Evolutionary conservation across 352 stramenopile genomes (phyloP).

Genomic region (Phytophthora kernoviae): DNA sequence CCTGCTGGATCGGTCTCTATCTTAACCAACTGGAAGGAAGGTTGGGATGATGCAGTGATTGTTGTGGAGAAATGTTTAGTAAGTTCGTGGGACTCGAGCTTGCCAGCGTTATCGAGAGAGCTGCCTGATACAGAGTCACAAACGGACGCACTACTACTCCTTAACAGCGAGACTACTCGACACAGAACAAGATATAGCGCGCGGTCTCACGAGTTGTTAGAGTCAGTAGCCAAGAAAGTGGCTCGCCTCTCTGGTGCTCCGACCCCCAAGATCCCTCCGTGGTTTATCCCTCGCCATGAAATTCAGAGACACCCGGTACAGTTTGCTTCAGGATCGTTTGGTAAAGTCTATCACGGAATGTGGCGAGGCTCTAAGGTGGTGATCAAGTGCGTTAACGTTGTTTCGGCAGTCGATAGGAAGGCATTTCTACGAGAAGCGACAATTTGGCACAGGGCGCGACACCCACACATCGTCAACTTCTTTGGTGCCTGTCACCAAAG

Average conservation of each 20-base stretch:
- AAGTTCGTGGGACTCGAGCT: no score
- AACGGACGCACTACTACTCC: constrained; percentile 6
- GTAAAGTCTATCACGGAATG: constrained; percentile 14
- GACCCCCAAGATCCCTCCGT: constrained; percentile 12
- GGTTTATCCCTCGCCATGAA: constrained; percentile 33
- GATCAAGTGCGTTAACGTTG: constrained; percentile 17
- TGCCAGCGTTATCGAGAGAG: no score
- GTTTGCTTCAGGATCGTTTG: constrained; percentile 18
- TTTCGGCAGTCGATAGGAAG: background rate
- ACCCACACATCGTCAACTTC: constrained; percentile 90
- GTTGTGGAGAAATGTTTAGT: no score
- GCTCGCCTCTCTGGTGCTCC: constrained; percentile 14
- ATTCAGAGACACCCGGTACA: constrained; percentile 13
- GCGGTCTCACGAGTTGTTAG: background rate
- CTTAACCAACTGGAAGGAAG: no score
- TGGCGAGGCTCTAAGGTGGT: constrained; percentile 16
- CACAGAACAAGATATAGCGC: constrained; percentile 12
- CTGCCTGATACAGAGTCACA: constrained; percentile 9
- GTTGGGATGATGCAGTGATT: background rate
- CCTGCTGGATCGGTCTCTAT: background rate
- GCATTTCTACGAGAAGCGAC: constrained; percentile 59
- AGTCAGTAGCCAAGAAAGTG: constrained; percentile 6
- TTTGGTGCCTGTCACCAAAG: constrained; percentile 32
- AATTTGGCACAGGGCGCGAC: constrained; percentile 87
- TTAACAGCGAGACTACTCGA: constrained; percentile 12